Evolutionary conservation across 169 alveolate species (phyloP), one percentile per base, ranked within the genome.

Genomic region (Babesia ovata): DNA sequence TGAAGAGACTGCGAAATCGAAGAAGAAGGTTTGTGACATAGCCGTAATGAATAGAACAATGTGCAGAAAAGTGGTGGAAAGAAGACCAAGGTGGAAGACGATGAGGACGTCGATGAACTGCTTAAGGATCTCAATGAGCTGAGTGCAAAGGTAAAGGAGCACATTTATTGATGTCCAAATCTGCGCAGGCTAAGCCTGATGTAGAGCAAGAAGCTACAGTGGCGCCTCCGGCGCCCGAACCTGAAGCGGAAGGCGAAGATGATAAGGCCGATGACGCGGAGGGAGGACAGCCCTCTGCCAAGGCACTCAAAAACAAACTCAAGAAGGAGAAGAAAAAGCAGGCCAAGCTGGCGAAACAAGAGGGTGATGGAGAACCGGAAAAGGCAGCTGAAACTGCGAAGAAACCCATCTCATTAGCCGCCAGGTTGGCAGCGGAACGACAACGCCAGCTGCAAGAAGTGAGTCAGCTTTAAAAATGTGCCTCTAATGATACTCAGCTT

Each of bases 371-470:
- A n/a, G 60, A 48, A 24, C 82, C 46, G 57, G 92, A 54, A 46
- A 57, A 63, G 28, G 63, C 63, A 21, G 77, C 70, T 2, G 72
- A 12, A 24, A 29, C 67, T 17, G 45, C 72, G 0, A 70, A 69
- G 53, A 58, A 88, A 36, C 91, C 91, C n/a, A 66, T 70, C 29
- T 87, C 92, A 0, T 82, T 72, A 48, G 91, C 88, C 26, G 93
- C 96, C 56, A 78, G 58, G 61, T 86, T 91, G 52, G 96, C 95
- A 8, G 94, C 94, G 56, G 96, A 91, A 78, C 74, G 93, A 21
- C 88, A 86, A 44, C 69, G 93, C 19, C 69, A 70, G 54, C 50
- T 91, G 45, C 87, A 88, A 58, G 95, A 88, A 59, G 87, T 63
- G 44, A 58, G 91, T 36, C 8, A 0, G 26, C 50, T 4, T 45